Evolutionary conservation across 176 grass and related monocot genomes (phyloP).

Genomic region (Paspalum vaginatum): DNA sequence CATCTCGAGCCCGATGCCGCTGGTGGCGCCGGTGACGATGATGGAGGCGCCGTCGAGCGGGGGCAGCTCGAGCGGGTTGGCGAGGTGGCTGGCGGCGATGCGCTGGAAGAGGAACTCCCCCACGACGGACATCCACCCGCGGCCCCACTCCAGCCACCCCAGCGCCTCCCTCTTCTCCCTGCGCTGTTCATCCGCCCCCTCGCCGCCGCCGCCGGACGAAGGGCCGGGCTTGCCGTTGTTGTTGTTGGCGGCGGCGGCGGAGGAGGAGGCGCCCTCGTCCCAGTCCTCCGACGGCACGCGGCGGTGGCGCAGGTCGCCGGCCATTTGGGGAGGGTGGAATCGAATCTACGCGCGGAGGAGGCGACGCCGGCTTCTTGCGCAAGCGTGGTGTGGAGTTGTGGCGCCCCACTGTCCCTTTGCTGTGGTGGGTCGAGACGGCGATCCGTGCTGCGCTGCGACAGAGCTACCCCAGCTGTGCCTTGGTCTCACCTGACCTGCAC

Average conservation of each 20-base stretch:
- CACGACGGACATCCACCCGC: slow-evolving; percentile 65
- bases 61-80: slow-evolving; percentile 76
- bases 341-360: slow-evolving; percentile 13
- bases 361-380: no score
- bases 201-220: neutral
- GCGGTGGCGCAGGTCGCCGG: slow-evolving; percentile 51
- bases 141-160: slow-evolving; percentile 90
- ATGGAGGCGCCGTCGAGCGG: slow-evolving; percentile 77
- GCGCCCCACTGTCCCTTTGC: neutral
- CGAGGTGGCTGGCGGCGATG: slow-evolving; percentile 92
- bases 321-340: slow-evolving; percentile 32
- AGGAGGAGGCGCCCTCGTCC: neutral
- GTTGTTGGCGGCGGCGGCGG: neutral
- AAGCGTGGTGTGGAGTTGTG: neutral
- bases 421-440: neutral
- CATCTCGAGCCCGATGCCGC: slow-evolving; percentile 94
- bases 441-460: neutral
- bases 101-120: slow-evolving; percentile 98
- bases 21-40: slow-evolving; percentile 86
- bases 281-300: neutral
- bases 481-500: neutral
- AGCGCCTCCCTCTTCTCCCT: slow-evolving; percentile 63
- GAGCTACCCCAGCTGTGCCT: neutral
- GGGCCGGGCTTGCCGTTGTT: slow-evolving; percentile 6
- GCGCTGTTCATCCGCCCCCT: neutral